Percentiles rank a stretch among this genome's conserved stretches.
These are phyloP conservation scores for Mortierella sp. DNA, from an alignment of 371 early-diverging fungal genomes.

Conservation along the genomic window DNA sequence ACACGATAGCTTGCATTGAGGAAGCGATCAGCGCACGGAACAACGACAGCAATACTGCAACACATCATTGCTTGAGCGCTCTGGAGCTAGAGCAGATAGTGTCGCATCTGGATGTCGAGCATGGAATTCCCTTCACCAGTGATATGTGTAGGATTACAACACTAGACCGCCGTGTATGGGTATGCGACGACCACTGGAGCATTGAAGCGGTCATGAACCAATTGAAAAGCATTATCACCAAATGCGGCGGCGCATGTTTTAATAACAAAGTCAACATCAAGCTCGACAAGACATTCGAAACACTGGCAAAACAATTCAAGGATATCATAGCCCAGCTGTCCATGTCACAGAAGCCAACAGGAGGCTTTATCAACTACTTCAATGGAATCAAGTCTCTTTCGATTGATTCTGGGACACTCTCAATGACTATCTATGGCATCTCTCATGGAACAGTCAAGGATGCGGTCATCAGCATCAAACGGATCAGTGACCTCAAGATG, in stretches of 20 bases:
- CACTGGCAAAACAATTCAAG: constrained; percentile 1
- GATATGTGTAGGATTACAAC: constrained; percentile 1
- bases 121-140: not conserved
- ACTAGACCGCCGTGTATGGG: not conserved
- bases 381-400: too few species aligned
- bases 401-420: too few species aligned
- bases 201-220: not conserved
- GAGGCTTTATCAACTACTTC: too few species aligned
- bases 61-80: not conserved
- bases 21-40: not conserved
- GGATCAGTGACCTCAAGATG: too few species aligned
- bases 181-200: not conserved
- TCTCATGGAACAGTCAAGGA: too few species aligned
- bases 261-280: not conserved
- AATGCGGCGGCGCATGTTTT: not conserved
- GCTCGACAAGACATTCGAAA: not conserved
- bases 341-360: not conserved
- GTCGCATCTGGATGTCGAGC: constrained; percentile 3
- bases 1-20: not conserved
- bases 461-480: too few species aligned
- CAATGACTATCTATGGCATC: too few species aligned
- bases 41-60: not conserved
- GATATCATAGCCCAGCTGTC: not conserved
- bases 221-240: not conserved
- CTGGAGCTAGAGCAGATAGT: constrained; percentile 6